Conservation (phyloP, 345 rosid species). For the Psidium friedrichsthalianum region DNA sequence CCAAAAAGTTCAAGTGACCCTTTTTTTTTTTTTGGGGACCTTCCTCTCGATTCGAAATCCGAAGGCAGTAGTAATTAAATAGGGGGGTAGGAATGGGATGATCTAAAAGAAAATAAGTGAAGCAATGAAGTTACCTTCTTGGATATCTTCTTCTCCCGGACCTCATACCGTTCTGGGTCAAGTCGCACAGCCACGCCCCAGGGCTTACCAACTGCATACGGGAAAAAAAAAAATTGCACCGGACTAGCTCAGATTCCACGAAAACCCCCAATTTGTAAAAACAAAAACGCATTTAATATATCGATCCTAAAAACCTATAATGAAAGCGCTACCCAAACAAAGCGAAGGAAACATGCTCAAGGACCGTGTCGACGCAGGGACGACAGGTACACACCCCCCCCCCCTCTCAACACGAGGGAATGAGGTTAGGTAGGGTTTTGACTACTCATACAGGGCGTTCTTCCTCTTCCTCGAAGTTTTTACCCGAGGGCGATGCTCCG, state of each 20-base stretch:
- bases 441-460: background rate
- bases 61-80: background rate
- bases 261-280: too few species aligned
- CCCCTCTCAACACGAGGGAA: background rate
- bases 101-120: background rate
- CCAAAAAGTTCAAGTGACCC: background rate
- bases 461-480: background rate
- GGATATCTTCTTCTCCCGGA: slow-evolving; percentile 48
- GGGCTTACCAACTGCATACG: slow-evolving; percentile 32
- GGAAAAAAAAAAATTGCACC: background rate
- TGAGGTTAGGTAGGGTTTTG: background rate
- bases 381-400: background rate
- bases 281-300: background rate
- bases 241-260: background rate
- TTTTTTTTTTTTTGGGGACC: background rate
- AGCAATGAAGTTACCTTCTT: slow-evolving; percentile 27
- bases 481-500: too few species aligned
- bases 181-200: slow-evolving; percentile 46
- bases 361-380: background rate
- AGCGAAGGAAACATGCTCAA: background rate
- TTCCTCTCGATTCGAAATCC: background rate
- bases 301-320: background rate
- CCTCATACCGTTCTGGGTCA: slow-evolving; percentile 48
- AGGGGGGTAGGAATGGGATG: background rate
- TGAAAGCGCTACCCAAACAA: background rate